phyloP scores from a whole-genome alignment of 225 moss, liverwort and hornwort species.

The Physcomitrium patens region DNA sequence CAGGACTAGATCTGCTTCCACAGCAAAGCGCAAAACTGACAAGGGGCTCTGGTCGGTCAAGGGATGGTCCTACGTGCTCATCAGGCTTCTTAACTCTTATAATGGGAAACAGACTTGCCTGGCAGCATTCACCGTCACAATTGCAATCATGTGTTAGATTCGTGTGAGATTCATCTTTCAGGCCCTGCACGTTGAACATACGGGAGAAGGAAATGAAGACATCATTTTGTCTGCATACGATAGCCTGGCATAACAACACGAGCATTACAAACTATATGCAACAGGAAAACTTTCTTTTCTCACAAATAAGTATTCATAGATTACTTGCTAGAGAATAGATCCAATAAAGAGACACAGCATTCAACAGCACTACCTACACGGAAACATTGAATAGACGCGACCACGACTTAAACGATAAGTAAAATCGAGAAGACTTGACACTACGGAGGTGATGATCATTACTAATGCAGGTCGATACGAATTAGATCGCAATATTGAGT shows the following conservation, averaged over 20 bases:
- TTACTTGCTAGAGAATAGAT: background rate
- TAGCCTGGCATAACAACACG: slow-evolving; percentile 34
- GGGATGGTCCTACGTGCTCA: slow-evolving; percentile 58
- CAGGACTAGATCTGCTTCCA: slow-evolving; percentile 84
- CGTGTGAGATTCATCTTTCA: slow-evolving; percentile 32
- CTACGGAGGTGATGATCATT: slow-evolving; percentile 22
- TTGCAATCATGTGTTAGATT: slow-evolving; percentile 46
- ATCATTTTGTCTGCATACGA: slow-evolving; percentile 28
- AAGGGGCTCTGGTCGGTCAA: slow-evolving; percentile 85
- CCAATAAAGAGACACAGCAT: background rate
- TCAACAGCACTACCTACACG: background rate
- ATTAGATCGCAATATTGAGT: slow-evolving; percentile 78
- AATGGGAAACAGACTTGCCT: slow-evolving; percentile 90
- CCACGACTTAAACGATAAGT: background rate
- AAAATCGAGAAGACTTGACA: slow-evolving; percentile 2
- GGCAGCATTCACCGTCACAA: slow-evolving; percentile 52
- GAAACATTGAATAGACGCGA: background rate
- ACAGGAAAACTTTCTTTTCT: slow-evolving; percentile 7
- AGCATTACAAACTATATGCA: slow-evolving; percentile 25
- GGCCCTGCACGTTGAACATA: slow-evolving; percentile 30
- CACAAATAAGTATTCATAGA: background rate
- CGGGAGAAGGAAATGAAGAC: slow-evolving; percentile 30
- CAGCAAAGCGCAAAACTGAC: slow-evolving; percentile 95
- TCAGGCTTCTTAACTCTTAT: slow-evolving; percentile 75
- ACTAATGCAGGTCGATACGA: slow-evolving; percentile 92